Evolutionary conservation across 2,329 filamentous ascomycete genomes (phyloP).

Genomic region (Neocucurbitaria cava): DNA sequence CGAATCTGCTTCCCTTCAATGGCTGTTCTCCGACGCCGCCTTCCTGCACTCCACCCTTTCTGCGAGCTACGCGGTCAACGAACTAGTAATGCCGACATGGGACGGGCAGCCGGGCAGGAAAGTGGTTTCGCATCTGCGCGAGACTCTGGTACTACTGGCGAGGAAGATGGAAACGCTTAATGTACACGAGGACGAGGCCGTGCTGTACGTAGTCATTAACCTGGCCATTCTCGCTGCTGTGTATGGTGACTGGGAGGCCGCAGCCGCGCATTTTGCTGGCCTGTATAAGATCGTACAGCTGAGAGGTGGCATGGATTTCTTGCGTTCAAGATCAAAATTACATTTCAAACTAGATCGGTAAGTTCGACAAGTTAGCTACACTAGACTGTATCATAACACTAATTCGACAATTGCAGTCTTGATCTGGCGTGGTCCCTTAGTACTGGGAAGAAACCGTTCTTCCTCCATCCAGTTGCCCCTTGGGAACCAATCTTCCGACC

Average conservation of each 20-base stretch:
- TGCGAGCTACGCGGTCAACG: constrained; percentile 14
- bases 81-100: constrained; percentile 7
- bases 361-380: not conserved
- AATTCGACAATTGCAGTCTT: constrained; percentile 7
- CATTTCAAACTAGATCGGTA: constrained; percentile 27
- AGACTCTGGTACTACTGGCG: constrained; percentile 13
- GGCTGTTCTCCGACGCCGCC: constrained; percentile 10
- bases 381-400: not conserved
- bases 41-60: constrained; percentile 18
- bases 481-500: constrained; percentile 7
- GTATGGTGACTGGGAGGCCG: constrained; percentile 17
- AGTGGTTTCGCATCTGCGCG: constrained; percentile 11
- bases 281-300: constrained; percentile 19
- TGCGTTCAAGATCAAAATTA: constrained; percentile 11
- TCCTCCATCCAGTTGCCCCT: constrained; percentile 6
- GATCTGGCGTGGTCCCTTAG: constrained; percentile 20
- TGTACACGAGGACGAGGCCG: constrained; percentile 13
- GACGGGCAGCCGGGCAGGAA: constrained; percentile 10
- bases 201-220: constrained; percentile 19
- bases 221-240: constrained; percentile 16
- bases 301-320: constrained; percentile 10
- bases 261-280: constrained; percentile 15
- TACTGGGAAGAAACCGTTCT: constrained; percentile 14
- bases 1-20: constrained; percentile 9
- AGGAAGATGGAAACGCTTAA: constrained; percentile 6